These are phyloP conservation scores for Komagataea norvegica DNA, from an alignment of 1,139 yeast species.

Conservation along the genomic window DNA sequence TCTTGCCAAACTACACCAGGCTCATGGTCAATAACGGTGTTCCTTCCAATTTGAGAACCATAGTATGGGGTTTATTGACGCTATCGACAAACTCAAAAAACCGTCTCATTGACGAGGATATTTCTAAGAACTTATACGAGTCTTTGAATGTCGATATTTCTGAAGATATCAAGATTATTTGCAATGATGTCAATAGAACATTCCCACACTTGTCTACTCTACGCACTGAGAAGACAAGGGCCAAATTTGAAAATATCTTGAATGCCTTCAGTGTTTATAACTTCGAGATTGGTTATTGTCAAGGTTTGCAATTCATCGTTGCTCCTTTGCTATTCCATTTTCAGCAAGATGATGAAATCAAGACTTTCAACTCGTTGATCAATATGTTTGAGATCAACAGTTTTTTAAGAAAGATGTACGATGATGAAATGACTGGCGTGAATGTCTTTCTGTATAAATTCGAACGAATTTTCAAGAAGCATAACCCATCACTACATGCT, in stretches of 20 bases:
- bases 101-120: constrained; percentile 16
- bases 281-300: constrained; percentile 68
- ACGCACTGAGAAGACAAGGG: constrained; percentile 40
- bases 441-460: constrained; percentile 53
- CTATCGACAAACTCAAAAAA: constrained; percentile 21
- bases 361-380: constrained; percentile 52
- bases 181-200: constrained; percentile 59
- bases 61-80: constrained; percentile 27
- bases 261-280: constrained; percentile 68
- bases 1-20: constrained; percentile 45
- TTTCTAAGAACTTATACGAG: constrained; percentile 35
- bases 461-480: constrained; percentile 36
- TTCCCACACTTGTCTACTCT: constrained; percentile 56
- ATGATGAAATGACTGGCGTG: constrained; percentile 54
- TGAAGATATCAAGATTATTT: constrained; percentile 48
- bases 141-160: constrained; percentile 39
- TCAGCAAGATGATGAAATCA: constrained; percentile 36
- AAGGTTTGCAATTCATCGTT: constrained; percentile 62
- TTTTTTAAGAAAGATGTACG: constrained; percentile 49
- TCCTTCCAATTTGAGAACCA: constrained; percentile 24
- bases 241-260: constrained; percentile 50
- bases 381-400: constrained; percentile 61
- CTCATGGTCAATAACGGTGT: constrained; percentile 27
- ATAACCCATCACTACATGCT: constrained; percentile 39
- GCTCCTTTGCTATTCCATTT: constrained; percentile 55